Evolutionary conservation across 2,329 filamentous ascomycete species (phyloP).

Genomic region (Trematosphaeria pertusa): DNA sequence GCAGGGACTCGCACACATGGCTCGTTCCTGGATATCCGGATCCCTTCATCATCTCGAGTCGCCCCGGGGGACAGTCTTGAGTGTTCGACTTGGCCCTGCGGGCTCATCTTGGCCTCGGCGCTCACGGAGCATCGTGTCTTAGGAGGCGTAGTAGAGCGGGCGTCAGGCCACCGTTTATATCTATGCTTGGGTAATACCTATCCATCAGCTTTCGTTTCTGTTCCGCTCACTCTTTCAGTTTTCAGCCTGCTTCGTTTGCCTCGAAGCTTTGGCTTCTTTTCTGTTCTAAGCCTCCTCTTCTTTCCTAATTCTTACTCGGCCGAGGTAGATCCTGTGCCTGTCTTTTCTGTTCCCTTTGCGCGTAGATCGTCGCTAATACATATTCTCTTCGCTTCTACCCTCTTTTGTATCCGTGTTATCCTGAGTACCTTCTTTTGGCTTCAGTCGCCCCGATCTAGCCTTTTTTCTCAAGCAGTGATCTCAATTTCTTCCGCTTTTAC

Average conservation of each 20-base stretch:
- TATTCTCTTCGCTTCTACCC: not conserved
- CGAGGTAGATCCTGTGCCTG: constrained; percentile 12
- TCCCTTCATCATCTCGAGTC: constrained; percentile 10
- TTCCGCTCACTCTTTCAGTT: not conserved
- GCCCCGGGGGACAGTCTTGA: constrained; percentile 6
- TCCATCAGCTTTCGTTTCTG: not conserved
- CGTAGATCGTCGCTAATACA: constrained; percentile 12
- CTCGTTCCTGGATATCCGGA: constrained; percentile 2
- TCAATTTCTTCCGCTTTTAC: constrained; percentile 10
- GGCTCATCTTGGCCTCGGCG: constrained; percentile 14
- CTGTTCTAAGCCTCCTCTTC: constrained; percentile 5
- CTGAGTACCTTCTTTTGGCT: constrained; percentile 3
- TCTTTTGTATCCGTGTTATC: not conserved
- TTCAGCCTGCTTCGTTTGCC: constrained; percentile 1
- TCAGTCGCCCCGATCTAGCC: not conserved
- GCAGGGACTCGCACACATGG: not conserved
- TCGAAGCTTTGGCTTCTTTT: constrained; percentile 7
- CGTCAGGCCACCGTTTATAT: constrained; percentile 6
- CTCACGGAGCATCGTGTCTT: not conserved
- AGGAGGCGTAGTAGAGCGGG: constrained; percentile 6
- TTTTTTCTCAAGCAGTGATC: not conserved
- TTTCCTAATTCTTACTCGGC: not conserved
- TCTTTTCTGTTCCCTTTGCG: constrained; percentile 3
- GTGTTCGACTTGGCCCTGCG: constrained; percentile 24
- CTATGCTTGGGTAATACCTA: constrained; percentile 7